These are phyloP conservation scores for Sporisorium sorghi DNA, from an alignment of 1,284 basidiomycete genomes.

Conservation along the genomic window DNA sequence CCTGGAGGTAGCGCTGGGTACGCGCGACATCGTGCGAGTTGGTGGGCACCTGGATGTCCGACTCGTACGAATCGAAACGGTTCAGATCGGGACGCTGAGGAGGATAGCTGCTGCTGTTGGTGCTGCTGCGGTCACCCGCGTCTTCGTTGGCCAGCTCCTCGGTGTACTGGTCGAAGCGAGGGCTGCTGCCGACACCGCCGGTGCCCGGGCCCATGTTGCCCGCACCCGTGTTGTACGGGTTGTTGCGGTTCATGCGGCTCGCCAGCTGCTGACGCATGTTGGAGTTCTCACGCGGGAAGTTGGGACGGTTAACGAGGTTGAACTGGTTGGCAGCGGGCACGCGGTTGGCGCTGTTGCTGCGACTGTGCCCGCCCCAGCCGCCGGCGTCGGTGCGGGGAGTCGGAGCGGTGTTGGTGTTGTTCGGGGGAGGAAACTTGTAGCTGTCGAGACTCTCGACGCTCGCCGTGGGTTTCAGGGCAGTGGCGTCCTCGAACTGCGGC, in stretches of 20 bases:
- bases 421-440: conserved; percentile 7
- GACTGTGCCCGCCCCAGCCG: conserved; percentile 9
- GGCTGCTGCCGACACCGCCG: conserved; percentile 31
- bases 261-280: conserved; percentile 42
- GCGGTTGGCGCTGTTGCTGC: conserved; percentile 31
- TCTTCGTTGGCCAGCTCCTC: conserved; percentile 11
- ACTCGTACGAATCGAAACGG: conserved; percentile 44
- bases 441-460: conserved; percentile 20
- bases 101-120: conserved; percentile 28
- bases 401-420: background rate
- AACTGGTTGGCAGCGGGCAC: conserved; percentile 30
- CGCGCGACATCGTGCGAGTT: conserved; percentile 38
- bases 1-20: conserved; percentile 47
- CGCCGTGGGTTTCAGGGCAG: conserved; percentile 25
- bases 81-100: conserved; percentile 20
- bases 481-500: conserved; percentile 33
- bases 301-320: conserved; percentile 39
- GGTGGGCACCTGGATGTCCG: conserved; percentile 37
- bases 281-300: conserved; percentile 36
- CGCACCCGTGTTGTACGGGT: conserved; percentile 21
- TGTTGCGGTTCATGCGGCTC: conserved; percentile 19
- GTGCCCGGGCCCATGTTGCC: conserved; percentile 14
- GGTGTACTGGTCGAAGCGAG: conserved; percentile 24
- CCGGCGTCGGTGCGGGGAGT: background rate
- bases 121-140: background rate